Conservation (phyloP, 768 basidiomycete genomes). For the Neoboletus magnificus region DNA sequence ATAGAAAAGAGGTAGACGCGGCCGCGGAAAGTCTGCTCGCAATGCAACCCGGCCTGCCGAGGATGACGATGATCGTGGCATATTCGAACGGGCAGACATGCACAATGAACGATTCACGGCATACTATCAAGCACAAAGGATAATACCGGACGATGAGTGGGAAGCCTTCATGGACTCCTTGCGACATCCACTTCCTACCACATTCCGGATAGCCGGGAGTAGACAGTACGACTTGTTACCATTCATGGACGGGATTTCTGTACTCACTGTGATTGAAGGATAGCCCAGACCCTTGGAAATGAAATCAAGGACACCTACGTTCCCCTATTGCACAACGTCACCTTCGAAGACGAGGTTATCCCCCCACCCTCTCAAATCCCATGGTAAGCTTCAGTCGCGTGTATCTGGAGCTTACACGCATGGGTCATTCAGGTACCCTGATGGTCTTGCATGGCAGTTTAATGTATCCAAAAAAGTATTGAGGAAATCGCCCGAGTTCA, state of each 20-base stretch:
- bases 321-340: constrained; percentile 65
- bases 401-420: background rate
- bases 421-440: constrained; percentile 71
- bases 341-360: constrained; percentile 72
- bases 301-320: constrained; percentile 77
- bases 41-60: constrained; percentile 12
- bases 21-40: constrained; percentile 9
- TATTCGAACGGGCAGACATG: constrained; percentile 62
- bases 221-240: constrained; percentile 56
- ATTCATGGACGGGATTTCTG: background rate
- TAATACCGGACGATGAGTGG: constrained; percentile 81
- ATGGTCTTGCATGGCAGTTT: constrained; percentile 94
- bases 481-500: constrained; percentile 85
- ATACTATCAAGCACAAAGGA: constrained; percentile 74
- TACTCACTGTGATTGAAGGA: constrained; percentile 38
- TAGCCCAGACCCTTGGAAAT: constrained; percentile 71
- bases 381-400: constrained; percentile 52
- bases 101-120: constrained; percentile 61
- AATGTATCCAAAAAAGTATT: constrained; percentile 87
- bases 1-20: constrained; percentile 20
- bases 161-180: constrained; percentile 61
- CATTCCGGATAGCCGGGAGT: constrained; percentile 89
- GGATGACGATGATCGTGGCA: constrained; percentile 42
- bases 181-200: constrained; percentile 79
- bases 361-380: constrained; percentile 80